Evolutionary conservation across 1,284 basidiomycete species (phyloP), one percentile per base, ranked within the genome.

Genomic region (Entoloma clypeatum): DNA sequence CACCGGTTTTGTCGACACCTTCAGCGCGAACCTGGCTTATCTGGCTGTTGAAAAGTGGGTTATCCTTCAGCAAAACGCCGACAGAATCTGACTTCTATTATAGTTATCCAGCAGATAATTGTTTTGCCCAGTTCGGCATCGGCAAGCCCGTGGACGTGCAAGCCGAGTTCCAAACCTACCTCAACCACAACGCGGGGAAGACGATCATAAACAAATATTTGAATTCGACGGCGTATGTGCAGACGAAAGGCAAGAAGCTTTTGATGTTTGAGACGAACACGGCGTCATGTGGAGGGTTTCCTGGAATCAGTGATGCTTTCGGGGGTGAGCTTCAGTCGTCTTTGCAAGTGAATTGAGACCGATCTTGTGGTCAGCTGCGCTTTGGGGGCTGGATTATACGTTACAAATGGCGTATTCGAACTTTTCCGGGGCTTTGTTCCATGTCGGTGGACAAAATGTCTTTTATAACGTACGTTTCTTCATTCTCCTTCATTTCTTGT

Each of bases 191-290:
- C 1, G 60, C 67, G 3, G 71, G 65, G 28, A 45, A 64, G 14
- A 44, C 47, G 2, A 62, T 84, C 16, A 67, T 79, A 2, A 39
- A 45, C 0, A 63, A 64, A 4, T 86, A 82, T 54, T 48, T 72
- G 16, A 63, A 68, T 45, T 65, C 71, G 0, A 60, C 67, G 1
- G 47, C 47, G 7, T 58, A 74, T n/a, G 76, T 77, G 0, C 67
- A 68, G 39, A 43, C 44, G 1, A 52, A 56, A 3, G 61, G 62
- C 5, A 81, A 81, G 54, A 73, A 74, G 3, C 64, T 84, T 37
- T 53, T 83, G 38, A 81, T 87, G 79, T 75, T 83, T 45, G 84
- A 88, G 61, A 84, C 80, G 13, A 88, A 89, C 60, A 79, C 81
- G 0, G 85, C 81, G 1, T 79, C 77, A 19, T 88, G 86, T 58